Evolutionary conservation across 257 asterid genomes (phyloP).

Genomic region (Solanum stenotomum): DNA sequence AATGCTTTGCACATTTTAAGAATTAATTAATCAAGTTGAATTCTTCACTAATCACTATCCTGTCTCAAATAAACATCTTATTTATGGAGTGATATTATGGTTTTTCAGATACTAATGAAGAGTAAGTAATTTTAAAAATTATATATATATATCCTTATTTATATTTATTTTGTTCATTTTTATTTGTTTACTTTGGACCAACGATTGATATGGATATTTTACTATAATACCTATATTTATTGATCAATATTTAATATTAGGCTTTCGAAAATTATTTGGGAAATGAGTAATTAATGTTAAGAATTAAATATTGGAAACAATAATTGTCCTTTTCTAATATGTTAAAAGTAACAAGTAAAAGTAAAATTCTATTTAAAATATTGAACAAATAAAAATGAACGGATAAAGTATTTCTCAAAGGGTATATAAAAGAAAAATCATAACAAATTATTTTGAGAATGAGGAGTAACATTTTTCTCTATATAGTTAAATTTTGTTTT

Average conservation of each 20-base stretch:
- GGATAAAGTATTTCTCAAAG: not conserved
- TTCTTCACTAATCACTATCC: not conserved
- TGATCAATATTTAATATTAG: too few species aligned
- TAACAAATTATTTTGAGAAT: not conserved
- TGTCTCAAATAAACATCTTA: not conserved
- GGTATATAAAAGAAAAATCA: not conserved
- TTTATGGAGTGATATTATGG: not conserved
- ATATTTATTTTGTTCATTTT: not conserved
- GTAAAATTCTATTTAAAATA: too few species aligned
- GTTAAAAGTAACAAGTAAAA: too few species aligned
- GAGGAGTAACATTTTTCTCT: not conserved
- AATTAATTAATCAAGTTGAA: not conserved
- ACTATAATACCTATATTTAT: too few species aligned
- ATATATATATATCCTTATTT: not conserved
- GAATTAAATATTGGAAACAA: not conserved
- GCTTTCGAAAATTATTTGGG: not conserved
- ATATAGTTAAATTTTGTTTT: too few species aligned
- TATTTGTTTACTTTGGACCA: too few species aligned
- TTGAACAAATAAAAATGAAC: not conserved
- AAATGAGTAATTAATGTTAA: not conserved
- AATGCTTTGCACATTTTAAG: not conserved
- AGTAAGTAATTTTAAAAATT: not conserved
- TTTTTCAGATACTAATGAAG: not conserved
- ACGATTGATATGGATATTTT: too few species aligned
- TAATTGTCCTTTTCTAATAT: too few species aligned